A percentile compares a stretch with the other conserved stretches of the same genome.
Conservation (phyloP, 345 rosid genomes). For the Salix brachista region DNA sequence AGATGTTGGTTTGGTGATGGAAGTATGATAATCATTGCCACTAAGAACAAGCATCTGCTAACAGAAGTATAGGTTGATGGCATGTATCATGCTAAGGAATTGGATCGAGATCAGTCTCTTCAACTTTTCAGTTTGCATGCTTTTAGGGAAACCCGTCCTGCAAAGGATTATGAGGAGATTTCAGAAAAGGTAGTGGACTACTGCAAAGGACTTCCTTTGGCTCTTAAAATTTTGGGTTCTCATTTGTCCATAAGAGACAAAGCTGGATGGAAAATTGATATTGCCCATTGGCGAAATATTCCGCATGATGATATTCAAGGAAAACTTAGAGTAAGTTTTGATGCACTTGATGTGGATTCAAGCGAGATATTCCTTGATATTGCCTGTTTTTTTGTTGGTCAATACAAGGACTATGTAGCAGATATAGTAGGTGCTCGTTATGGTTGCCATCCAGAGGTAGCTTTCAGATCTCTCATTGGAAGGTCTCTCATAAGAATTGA, state of each 20-base stretch:
- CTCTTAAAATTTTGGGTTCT: background rate
- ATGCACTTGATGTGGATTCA: too few species aligned
- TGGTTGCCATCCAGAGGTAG: too few species aligned
- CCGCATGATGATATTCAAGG: too few species aligned
- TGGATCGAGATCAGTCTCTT: background rate
- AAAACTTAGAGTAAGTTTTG: too few species aligned
- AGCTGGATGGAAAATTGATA: background rate
- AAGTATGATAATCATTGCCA: background rate
- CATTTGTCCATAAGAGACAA: background rate
- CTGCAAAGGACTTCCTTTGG: background rate
- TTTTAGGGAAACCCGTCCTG: background rate
- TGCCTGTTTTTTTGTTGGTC: too few species aligned
- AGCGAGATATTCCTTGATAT: too few species aligned
- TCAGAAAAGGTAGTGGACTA: background rate
- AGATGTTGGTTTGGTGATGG: background rate
- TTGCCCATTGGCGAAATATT: too few species aligned
- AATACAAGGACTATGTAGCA: too few species aligned
- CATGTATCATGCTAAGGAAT: background rate
- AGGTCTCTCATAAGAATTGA: too few species aligned
- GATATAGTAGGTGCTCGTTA: too few species aligned
- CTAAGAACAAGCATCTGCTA: background rate
- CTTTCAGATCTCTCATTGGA: too few species aligned
- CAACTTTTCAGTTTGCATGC: background rate
- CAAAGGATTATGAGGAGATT: background rate
- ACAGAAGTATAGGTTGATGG: background rate